Evolutionary conservation across 2,329 filamentous ascomycete genomes (phyloP), one percentile per base, ranked within the genome.

Genomic region (Macrophomina phaseolina): DNA sequence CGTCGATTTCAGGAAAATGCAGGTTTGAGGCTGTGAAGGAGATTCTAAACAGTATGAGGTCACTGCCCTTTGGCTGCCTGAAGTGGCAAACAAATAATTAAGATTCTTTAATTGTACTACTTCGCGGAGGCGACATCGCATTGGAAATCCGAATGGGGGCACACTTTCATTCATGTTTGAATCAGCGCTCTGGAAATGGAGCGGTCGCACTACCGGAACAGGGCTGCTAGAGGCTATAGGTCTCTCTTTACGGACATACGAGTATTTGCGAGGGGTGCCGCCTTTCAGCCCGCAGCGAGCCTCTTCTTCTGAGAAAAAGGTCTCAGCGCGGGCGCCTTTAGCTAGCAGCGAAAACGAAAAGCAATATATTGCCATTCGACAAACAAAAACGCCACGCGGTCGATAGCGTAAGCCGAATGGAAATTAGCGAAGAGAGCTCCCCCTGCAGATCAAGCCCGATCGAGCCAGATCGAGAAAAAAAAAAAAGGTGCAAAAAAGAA

Each of bases 321-420:
- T 61, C 42, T 46, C 28, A 46, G 56, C 32, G 11, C 14, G 3
- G 42, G 9, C 16, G 42, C 42, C 38, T 8, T 58, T 58, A 38
- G 23, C 32, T 36, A 46, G 28, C 53, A 42, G 36, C 42, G 38
- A 28, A 12, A 55, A 46, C 30, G 23, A 46, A 46, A 36, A 62
- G 38, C 58, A 36, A 62, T 62, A 62, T 62, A 49, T 62, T 62
- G 58, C 58, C 58, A 62, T 49, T 49, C 45, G 8, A 36, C 23
- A 23, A 23, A 23, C 23, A 23, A 23, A 23, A 23, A 23, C 58
- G 45, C 58, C 58, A 62, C 58, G n/a, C 14, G 16, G 32, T 28
- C 32, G 58, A 30, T 23, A 49, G 32, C n/a, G 8, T 49, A 12
- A 28, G 11, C 45, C 8, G 30, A 38, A 49, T 28, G 32, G 2